These are phyloP conservation scores for Cercospora zeina DNA, from an alignment of 2,329 filamentous ascomycete species.

Conservation along the genomic window DNA sequence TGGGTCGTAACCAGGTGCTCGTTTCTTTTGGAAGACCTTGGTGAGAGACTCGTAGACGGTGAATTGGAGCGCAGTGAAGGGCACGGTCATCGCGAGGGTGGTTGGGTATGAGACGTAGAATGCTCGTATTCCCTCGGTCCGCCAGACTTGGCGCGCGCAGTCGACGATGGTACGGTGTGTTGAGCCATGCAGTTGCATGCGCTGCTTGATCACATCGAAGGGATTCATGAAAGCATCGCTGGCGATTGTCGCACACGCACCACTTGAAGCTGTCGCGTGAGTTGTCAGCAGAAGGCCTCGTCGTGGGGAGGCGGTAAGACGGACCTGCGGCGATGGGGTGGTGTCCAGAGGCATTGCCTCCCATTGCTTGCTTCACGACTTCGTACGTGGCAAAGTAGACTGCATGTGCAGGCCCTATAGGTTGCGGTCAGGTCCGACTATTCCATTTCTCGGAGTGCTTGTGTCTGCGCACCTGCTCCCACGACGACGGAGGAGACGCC, in stretches of 20 bases:
- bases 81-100: conserved; percentile 96
- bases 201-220: conserved; percentile 99
- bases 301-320: conserved; percentile 18
- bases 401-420: conserved; percentile 84
- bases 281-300: conserved; percentile 15
- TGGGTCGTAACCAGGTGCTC: conserved; percentile 70
- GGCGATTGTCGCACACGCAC: conserved; percentile 91
- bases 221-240: conserved; percentile 99
- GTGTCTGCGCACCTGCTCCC: conserved; percentile 69
- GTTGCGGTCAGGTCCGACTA: conserved; percentile 32
- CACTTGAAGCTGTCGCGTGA: conserved; percentile 70
- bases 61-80: conserved; percentile 95
- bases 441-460: conserved; percentile 5
- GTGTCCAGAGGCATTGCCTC: conserved; percentile 85
- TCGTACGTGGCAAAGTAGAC: conserved; percentile 99
- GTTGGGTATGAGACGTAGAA: conserved; percentile 99
- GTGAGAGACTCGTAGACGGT: conserved; percentile 97
- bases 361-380: conserved; percentile 92
- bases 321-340: conserved; percentile 90
- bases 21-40: conserved; percentile 75
- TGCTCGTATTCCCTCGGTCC: conserved; percentile 79
- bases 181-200: conserved; percentile 98
- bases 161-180: conserved; percentile 82
- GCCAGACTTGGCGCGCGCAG: conserved; percentile 86
- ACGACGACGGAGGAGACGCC: conserved; percentile 95